phyloP scores from a whole-genome alignment of 352 stramenopile genomes.

The Phytophthora crassamura region DNA sequence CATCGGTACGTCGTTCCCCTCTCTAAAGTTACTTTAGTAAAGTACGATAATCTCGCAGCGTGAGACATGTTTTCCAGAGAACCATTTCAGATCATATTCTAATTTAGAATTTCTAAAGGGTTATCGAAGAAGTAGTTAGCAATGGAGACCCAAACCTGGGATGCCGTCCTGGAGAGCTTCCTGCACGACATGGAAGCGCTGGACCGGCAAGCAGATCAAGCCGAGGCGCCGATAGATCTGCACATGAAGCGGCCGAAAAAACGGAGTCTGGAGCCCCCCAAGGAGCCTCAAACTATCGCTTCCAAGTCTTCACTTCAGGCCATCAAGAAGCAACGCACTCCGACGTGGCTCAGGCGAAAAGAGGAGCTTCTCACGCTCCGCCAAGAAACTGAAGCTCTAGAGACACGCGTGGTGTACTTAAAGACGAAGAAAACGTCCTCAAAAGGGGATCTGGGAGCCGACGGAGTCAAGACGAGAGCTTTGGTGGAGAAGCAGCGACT shows the following conservation, averaged over 20 bases:
- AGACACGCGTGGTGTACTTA: conserved; percentile 12
- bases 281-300: neutral
- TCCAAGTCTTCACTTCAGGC: too few relatives aligned
- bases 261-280: neutral
- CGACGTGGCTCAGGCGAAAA: conserved; percentile 24
- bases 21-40: too few relatives aligned
- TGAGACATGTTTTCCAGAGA: too few relatives aligned
- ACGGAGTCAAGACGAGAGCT: conserved; percentile 2
- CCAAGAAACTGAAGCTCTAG: conserved; percentile 14
- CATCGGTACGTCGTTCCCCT: too few relatives aligned
- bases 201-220: too few relatives aligned
- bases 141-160: too few relatives aligned
- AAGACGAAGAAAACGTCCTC: neutral
- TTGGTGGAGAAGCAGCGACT: conserved; percentile 11
- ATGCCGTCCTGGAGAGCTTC: conserved; percentile 26
- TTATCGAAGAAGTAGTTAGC: too few relatives aligned
- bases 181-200: conserved; percentile 29
- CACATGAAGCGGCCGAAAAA: too few relatives aligned
- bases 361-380: conserved; percentile 20
- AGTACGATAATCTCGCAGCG: too few relatives aligned
- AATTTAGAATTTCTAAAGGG: too few relatives aligned
- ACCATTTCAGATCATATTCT: too few relatives aligned
- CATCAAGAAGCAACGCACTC: conserved; percentile 1
- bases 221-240: too few relatives aligned
- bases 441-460: neutral